Base-by-base conservation (phyloP, 2,329 filamentous ascomycete genomes). In the Epichloe glyceriae region DNA sequence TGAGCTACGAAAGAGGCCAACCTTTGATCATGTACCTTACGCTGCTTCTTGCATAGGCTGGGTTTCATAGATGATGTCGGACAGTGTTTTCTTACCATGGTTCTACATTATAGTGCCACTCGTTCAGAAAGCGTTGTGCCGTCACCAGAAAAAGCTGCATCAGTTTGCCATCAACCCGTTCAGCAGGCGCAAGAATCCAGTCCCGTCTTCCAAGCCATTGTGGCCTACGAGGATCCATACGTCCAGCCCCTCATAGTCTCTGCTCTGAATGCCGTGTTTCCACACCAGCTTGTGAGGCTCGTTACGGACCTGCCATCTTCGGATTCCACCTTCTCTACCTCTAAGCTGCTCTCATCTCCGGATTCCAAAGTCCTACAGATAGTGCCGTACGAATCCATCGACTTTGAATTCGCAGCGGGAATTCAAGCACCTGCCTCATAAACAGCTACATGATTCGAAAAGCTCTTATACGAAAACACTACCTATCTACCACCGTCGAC, bases 391-490 rank as follows among this genome's bases (percentile, higher is more conserved):
- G 93, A 98, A 67, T 74, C 79, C 41, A 79, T 97, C 53, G 86
- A 95, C 63, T 97, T 95, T 65, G 82, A 86, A 50, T 80, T 85
- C 60, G 77, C 86, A 17, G 73, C 85, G 52, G 65, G 1, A 73
- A 88, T 57, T 69, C 85, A 0, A 63, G 67, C 0, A 80, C 79
- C 0, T 80, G 77, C 11, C 73, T 95, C 2, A 75, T 87, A 58
- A 97, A 96, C 68, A 87, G 88, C 62, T 97, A 96, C 67, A 79
- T 96, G 62, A 94, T 97, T 64, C 86, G 93, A 61, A 97, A 97
- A 72, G 93, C 93, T 0, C 74, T 98, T 19, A 97, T 97, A 60
- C 81, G 93, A 53, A 98, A 98, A 68, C 93, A 98, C 66, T 97
- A 93, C 64, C 77, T 98, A 3, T 84, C 85, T 3, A 80, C 83